These are phyloP conservation scores for Arthrocladium fulminans DNA, from an alignment of 2,329 filamentous ascomycete genomes.

Conservation along the genomic window DNA sequence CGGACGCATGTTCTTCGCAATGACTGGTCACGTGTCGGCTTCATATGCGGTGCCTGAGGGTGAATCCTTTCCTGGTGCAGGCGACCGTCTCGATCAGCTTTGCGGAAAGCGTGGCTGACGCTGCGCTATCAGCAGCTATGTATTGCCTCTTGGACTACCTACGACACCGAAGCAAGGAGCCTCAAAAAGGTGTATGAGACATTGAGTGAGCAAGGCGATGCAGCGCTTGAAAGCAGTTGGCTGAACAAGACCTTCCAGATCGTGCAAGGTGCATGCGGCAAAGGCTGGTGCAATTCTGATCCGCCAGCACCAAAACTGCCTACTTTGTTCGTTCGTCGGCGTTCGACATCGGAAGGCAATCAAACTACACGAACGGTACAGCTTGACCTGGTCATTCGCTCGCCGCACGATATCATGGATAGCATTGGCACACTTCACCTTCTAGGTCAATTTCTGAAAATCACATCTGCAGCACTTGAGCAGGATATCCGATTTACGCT, in stretches of 20 bases:
- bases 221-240: background rate
- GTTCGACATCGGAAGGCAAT: no score
- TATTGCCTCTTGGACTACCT: background rate
- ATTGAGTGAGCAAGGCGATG: background rate
- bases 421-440: no score
- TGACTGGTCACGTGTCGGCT: conserved; percentile 34
- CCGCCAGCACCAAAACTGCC: no score
- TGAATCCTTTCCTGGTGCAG: background rate
- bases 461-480: no score
- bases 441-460: no score
- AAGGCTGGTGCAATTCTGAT: no score
- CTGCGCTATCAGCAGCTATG: background rate
- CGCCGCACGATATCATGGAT: no score
- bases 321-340: no score
- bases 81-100: background rate
- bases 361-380: no score
- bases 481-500: no score
- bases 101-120: background rate
- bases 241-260: background rate
- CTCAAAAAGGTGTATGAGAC: background rate
- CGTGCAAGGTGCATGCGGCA: no score
- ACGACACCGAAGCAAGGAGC: conserved; percentile 15
- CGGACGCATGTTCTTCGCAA: conserved; percentile 35
- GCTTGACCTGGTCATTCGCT: no score
- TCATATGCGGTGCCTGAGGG: background rate